These are phyloP conservation scores for Peziza echinospora DNA, from an alignment of 495 filamentous ascomycete species.

Conservation along the genomic window DNA sequence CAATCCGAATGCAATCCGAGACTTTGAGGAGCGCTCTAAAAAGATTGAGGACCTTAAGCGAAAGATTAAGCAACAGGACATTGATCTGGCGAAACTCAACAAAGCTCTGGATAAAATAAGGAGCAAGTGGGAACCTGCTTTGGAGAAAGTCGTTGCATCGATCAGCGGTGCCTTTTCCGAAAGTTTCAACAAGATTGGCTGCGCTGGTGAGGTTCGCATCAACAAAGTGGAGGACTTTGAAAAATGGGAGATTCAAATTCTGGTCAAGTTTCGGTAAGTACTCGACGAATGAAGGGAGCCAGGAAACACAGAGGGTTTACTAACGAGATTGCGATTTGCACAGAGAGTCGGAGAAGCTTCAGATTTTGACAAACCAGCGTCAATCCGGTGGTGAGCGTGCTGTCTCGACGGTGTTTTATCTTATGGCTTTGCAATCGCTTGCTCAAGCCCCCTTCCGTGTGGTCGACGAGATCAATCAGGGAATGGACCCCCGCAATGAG, in stretches of 20 bases:
- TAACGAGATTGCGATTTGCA: too few relatives aligned
- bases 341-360: slow-evolving; percentile 65
- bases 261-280: slow-evolving; percentile 91
- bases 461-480: slow-evolving; percentile 98
- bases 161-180: slow-evolving; percentile 79
- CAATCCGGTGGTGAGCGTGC: slow-evolving; percentile 93
- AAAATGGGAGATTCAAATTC: slow-evolving; percentile 80
- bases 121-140: slow-evolving; percentile 54
- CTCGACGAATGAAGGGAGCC: too few relatives aligned
- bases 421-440: slow-evolving; percentile 91
- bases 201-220: slow-evolving; percentile 75
- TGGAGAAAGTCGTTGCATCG: slow-evolving; percentile 53
- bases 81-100: slow-evolving; percentile 34
- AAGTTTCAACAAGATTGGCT: slow-evolving; percentile 82
- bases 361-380: slow-evolving; percentile 68
- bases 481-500: slow-evolving; percentile 97
- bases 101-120: slow-evolving; percentile 36
- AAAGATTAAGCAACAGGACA: slow-evolving; percentile 23
- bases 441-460: slow-evolving; percentile 95
- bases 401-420: slow-evolving; percentile 95
- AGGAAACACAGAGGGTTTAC: too few relatives aligned
- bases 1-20: slow-evolving; percentile 50
- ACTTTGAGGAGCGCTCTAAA: slow-evolving; percentile 49
- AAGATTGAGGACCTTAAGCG: slow-evolving; percentile 26
- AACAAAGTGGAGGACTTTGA: slow-evolving; percentile 75